Conservation (phyloP, 2,329 filamentous ascomycete species). For the Colletotrichum lini region DNA sequence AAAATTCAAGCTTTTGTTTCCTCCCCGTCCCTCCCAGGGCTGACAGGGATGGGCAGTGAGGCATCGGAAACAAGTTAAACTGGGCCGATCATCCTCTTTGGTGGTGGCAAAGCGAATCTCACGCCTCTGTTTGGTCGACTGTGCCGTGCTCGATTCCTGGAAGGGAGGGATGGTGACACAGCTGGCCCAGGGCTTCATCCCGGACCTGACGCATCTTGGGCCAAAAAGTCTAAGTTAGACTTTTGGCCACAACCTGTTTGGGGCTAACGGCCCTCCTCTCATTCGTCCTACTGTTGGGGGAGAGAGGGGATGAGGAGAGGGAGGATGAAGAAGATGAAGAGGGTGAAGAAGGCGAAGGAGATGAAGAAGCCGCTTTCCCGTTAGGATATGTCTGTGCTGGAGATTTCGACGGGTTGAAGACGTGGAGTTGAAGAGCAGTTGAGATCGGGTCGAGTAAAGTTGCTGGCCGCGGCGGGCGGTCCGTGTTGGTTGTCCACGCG, state of each 20-base stretch:
- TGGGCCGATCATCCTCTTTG: constrained; percentile 14
- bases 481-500: neutral
- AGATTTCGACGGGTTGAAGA: no score
- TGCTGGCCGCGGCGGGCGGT: neutral
- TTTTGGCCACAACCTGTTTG: neutral
- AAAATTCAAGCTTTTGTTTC: constrained; percentile 8
- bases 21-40: neutral
- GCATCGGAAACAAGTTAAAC: neutral
- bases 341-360: no score
- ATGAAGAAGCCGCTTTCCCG: no score
- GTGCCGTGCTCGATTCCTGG: neutral
- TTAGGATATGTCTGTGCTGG: no score
- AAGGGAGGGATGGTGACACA: constrained; percentile 17
- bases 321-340: no score
- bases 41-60: constrained; percentile 9
- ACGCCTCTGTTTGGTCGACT: neutral
- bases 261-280: neutral
- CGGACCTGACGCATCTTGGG: constrained; percentile 23
- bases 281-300: neutral
- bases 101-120: constrained; percentile 31
- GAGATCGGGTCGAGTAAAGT: neutral
- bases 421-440: no score
- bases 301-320: no score
- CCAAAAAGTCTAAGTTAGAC: constrained; percentile 26
- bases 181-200: constrained; percentile 12